Evolutionary conservation across 2,329 filamentous ascomycete genomes (phyloP).

Genomic region (Cordyceps militaris): DNA sequence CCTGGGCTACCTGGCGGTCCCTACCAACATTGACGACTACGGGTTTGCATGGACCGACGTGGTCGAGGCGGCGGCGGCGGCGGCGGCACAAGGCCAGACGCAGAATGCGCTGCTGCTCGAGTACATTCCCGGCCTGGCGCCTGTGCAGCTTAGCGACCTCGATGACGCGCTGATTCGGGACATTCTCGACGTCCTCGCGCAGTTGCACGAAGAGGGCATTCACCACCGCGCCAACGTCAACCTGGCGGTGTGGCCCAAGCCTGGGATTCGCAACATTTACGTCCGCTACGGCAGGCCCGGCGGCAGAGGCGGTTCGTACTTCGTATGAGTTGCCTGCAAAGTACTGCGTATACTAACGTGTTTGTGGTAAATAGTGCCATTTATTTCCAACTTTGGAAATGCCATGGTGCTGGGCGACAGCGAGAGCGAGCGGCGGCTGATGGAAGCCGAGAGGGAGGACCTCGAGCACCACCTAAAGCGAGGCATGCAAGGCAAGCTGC

Average conservation of each 20-base stretch:
- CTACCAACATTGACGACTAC: neutral
- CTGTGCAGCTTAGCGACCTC: neutral
- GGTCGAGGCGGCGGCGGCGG: neutral
- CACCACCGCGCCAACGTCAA: neutral
- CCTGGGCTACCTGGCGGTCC: neutral
- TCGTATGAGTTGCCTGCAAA: neutral
- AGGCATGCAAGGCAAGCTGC: neutral
- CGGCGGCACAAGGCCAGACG: neutral
- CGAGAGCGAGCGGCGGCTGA: neutral
- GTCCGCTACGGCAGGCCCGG: neutral
- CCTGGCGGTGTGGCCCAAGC: slow-evolving; percentile 1
- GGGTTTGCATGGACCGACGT: slow-evolving; percentile 6
- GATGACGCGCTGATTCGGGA: neutral
- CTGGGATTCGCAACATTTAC: neutral
- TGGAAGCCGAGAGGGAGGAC: neutral
- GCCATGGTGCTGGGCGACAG: neutral
- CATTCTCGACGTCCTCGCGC: neutral
- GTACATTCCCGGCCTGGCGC: neutral
- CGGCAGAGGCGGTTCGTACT: neutral
- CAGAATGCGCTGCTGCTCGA: slow-evolving; percentile 8
- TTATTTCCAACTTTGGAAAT: slow-evolving; percentile 1
- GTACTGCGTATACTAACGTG: neutral
- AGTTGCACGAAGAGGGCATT: slow-evolving; percentile 1
- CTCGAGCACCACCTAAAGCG: neutral
- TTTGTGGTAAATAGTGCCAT: neutral